Conservation (phyloP, 1,284 basidiomycete species). For the Cutaneotrichosporon mucoides region DNA sequence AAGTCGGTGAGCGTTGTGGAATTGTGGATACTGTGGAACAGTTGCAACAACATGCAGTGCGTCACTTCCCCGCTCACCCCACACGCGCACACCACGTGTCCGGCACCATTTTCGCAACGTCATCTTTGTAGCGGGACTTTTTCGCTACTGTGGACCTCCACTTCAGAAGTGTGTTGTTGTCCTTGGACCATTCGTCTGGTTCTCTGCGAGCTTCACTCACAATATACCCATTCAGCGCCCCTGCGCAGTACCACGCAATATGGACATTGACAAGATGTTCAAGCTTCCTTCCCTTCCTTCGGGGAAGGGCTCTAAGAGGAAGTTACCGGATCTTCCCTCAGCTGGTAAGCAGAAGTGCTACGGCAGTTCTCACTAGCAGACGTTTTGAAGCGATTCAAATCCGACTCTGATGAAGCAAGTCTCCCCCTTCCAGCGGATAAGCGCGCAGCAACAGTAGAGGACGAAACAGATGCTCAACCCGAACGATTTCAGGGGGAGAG, state of each 20-base stretch:
- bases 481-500: background rate
- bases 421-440: no score
- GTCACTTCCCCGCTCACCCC: background rate
- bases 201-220: no score
- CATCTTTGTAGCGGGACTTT: no score
- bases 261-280: slow-evolving; percentile 50
- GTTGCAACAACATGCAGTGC: background rate
- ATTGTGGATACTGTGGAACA: no score
- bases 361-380: background rate
- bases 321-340: slow-evolving; percentile 74
- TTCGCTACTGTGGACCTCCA: background rate
- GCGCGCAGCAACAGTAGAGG: background rate
- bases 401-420: background rate
- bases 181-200: no score
- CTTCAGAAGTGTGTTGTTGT: background rate
- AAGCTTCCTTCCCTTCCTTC: slow-evolving; percentile 38
- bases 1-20: no score
- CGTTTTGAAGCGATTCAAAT: slow-evolving; percentile 15
- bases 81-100: background rate
- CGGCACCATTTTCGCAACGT: background rate
- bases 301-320: slow-evolving; percentile 63
- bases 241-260: slow-evolving; percentile 6
- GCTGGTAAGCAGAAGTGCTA: slow-evolving; percentile 45
- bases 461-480: background rate
- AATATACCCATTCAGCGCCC: background rate